Conservation (phyloP, 768 basidiomycete genomes). For the Termitomyces sp. region DNA sequence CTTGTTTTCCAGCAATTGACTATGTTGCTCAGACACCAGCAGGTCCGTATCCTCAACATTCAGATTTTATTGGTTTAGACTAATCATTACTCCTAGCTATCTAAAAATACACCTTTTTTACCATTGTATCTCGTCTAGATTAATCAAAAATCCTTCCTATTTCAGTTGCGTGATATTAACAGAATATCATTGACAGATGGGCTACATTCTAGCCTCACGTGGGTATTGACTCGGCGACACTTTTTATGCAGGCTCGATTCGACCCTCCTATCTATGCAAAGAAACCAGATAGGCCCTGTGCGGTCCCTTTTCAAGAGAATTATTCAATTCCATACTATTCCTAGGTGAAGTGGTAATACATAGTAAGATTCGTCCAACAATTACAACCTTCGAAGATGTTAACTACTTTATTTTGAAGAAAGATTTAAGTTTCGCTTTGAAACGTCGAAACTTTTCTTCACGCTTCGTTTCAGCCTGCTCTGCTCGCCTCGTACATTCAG, state of each 20-base stretch:
- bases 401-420: neutral
- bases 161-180: neutral
- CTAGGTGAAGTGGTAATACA: neutral
- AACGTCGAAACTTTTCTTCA: neutral
- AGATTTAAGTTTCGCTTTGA: too few species aligned
- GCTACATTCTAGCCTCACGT: too few species aligned
- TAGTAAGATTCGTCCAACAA: too few species aligned
- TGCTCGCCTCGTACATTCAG: neutral
- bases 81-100: neutral
- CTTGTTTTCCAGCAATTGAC: constrained; percentile 69
- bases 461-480: neutral
- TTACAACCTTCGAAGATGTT: neutral
- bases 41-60: constrained; percentile 39
- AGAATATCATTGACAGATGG: neutral
- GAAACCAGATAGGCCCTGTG: neutral
- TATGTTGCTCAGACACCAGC: constrained; percentile 93
- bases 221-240: too few species aligned
- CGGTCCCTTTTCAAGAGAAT: neutral
- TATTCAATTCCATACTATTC: too few species aligned
- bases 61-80: neutral
- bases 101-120: neutral
- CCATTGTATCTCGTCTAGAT: neutral
- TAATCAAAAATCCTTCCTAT: neutral
- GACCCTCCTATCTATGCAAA: too few species aligned
- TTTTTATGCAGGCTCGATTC: too few species aligned